Conservation (phyloP, 2,329 filamentous ascomycete species). For the Zasmidium angulare region DNA sequence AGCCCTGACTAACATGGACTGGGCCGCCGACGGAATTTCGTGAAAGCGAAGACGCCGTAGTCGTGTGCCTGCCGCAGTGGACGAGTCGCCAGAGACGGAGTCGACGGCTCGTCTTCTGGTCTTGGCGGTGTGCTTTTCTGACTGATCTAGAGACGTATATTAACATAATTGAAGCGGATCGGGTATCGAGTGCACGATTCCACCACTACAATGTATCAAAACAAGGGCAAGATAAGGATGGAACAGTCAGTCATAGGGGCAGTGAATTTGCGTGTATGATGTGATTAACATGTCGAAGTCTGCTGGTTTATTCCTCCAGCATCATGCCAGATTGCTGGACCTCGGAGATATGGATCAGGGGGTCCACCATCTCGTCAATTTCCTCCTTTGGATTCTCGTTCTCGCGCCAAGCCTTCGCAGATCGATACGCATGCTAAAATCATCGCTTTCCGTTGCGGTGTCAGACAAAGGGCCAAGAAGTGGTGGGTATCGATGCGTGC, state of each 20-base stretch:
- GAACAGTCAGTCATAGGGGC: not conserved
- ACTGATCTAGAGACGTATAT: not conserved
- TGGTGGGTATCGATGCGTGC: conserved; percentile 19
- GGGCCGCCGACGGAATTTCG: not conserved
- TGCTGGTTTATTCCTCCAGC: not conserved
- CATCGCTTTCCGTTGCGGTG: conserved; percentile 2
- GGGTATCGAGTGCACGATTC: too few species aligned
- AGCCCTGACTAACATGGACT: not conserved
- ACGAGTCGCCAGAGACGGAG: not conserved
- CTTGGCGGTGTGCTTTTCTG: not conserved
- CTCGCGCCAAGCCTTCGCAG: not conserved
- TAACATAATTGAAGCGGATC: too few species aligned
- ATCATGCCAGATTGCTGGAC: not conserved
- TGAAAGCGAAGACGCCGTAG: too few species aligned
- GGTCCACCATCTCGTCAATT: not conserved
- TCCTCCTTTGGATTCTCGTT: not conserved
- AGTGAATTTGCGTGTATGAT: not conserved
- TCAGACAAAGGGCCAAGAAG: conserved; percentile 12
- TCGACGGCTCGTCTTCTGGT: not conserved
- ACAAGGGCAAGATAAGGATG: too few species aligned
- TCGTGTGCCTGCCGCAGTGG: too few species aligned
- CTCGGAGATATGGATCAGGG: not conserved
- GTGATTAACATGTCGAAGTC: not conserved
- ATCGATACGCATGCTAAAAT: not conserved
- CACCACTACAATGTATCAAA: too few species aligned